Evolutionary conservation across 768 basidiomycete genomes (phyloP).

Genomic region (Chalciporus piperatus): DNA sequence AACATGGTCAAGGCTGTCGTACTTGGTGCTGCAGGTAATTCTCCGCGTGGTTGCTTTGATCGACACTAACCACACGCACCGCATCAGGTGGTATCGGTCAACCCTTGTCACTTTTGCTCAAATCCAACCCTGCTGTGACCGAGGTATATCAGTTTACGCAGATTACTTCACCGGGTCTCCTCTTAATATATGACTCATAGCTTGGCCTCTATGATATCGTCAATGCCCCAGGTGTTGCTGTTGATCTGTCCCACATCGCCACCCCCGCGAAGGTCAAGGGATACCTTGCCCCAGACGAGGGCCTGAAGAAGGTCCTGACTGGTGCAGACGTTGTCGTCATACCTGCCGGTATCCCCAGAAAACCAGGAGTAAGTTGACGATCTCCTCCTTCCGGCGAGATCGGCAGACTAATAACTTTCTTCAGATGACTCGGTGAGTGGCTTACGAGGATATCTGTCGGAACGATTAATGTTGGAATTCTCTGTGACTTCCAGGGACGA

Average conservation of each 20-base stretch:
- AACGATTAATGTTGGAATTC: slow-evolving; percentile 10
- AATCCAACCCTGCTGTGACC: slow-evolving; percentile 77
- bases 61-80: slow-evolving; percentile 1
- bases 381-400: not conserved
- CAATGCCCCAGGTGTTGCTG: slow-evolving; percentile 95
- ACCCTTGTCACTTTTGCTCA: slow-evolving; percentile 89
- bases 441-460: not conserved
- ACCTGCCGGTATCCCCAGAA: slow-evolving; percentile 94
- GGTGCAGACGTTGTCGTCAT: slow-evolving; percentile 92
- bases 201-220: slow-evolving; percentile 95
- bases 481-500: slow-evolving; percentile 65
- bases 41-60: not conserved
- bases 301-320: slow-evolving; percentile 75
- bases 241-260: slow-evolving; percentile 91
- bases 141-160: slow-evolving; percentile 44
- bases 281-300: slow-evolving; percentile 75
- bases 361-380: slow-evolving; percentile 71
- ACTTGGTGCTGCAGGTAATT: slow-evolving; percentile 88
- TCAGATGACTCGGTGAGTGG: slow-evolving; percentile 51
- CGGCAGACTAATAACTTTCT: not conserved
- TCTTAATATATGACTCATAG: slow-evolving; percentile 34
- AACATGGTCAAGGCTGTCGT: slow-evolving; percentile 76
- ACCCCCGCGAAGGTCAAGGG: slow-evolving; percentile 84
- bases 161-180: not conserved
- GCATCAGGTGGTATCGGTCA: slow-evolving; percentile 90